Evolutionary conservation across 352 stramenopile genomes (phyloP), one percentile per base, ranked within the genome.

Genomic region (Achlya hypogyna): DNA sequence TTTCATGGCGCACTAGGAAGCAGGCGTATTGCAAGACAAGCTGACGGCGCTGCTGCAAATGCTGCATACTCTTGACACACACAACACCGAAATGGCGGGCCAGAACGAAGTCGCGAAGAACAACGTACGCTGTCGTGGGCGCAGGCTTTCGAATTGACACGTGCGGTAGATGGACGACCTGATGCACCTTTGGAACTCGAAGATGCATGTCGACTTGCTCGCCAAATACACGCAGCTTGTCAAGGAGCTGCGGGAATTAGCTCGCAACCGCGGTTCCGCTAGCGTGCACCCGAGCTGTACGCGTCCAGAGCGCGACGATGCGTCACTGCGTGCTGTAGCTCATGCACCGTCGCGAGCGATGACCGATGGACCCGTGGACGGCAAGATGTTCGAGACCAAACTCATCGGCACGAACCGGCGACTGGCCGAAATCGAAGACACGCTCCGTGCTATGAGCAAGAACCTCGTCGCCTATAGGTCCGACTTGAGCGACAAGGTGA

Each of bases 381-480:
- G 22, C 22, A 69, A 71, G 49, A 43, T 69, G 27, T 49, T 65
- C 20, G 62, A 71, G 28, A 71, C 65, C 27, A 67, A 71, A 28
- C 51, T 69, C 45, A 49, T 67, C 4, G 25, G 38, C n/a, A 67
- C 60, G 31, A 67, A 67, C 47, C 60, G 60, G 0, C 60, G 60
- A 35, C 60, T 67, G 16, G 51, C 29, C 45, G 60, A 67, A 8
- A 67, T 67, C 34, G 60, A 67, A 22, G 60, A 67, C 4, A 67
- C 22, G 27, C 27, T 67, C 16, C 20, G 60, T 10, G 47, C 47
- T 1, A 20, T 67, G 60, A 67, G 60, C 51, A 59, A 58, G 31
- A 67, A 67, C 51, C 6, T 67, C 31, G 51, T 58, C 32, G 28
- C 51, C 42, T 67, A 67, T 45, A 59, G 51, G 34, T 27, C 51